Evolutionary conservation across 2,329 filamentous ascomycete genomes (phyloP).

Genomic region (Amesomyces nigricolor): DNA sequence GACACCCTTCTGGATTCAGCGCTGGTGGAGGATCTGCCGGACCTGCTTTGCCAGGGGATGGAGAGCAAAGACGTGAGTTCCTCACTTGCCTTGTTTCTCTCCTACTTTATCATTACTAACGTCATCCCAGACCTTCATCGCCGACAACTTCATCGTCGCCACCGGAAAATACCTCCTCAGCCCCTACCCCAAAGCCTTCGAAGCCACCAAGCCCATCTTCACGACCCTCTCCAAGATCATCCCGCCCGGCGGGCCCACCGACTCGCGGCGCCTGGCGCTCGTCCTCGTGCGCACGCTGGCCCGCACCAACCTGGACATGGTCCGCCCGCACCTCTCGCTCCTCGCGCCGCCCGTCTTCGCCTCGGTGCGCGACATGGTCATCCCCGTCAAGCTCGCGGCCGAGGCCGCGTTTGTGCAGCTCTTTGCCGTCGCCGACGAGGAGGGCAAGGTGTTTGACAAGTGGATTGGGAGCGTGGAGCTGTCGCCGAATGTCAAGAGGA

Average conservation of each 20-base stretch:
- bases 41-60: slow-evolving; percentile 76
- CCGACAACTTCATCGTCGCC: slow-evolving; percentile 82
- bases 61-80: slow-evolving; percentile 64
- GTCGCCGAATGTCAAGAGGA: slow-evolving; percentile 68
- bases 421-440: slow-evolving; percentile 85
- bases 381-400: slow-evolving; percentile 90
- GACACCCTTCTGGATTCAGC: slow-evolving; percentile 58
- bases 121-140: slow-evolving; percentile 61
- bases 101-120: slow-evolving; percentile 21
- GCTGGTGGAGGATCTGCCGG: slow-evolving; percentile 67
- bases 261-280: slow-evolving; percentile 78
- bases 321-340: slow-evolving; percentile 72
- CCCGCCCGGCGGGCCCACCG: slow-evolving; percentile 68
- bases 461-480: slow-evolving; percentile 70
- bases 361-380: slow-evolving; percentile 82
- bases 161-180: slow-evolving; percentile 84
- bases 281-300: slow-evolving; percentile 84
- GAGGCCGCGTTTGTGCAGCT: slow-evolving; percentile 90
- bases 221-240: slow-evolving; percentile 70
- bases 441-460: slow-evolving; percentile 81
- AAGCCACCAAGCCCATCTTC: slow-evolving; percentile 73
- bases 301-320: slow-evolving; percentile 70
- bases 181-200: slow-evolving; percentile 63
- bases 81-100: background rate
- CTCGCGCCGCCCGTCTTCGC: slow-evolving; percentile 83